Percentiles rank a stretch among this genome's conserved stretches.
Conservation (phyloP, 768 basidiomycete genomes). For the Boletus rubroflammeus region DNA sequence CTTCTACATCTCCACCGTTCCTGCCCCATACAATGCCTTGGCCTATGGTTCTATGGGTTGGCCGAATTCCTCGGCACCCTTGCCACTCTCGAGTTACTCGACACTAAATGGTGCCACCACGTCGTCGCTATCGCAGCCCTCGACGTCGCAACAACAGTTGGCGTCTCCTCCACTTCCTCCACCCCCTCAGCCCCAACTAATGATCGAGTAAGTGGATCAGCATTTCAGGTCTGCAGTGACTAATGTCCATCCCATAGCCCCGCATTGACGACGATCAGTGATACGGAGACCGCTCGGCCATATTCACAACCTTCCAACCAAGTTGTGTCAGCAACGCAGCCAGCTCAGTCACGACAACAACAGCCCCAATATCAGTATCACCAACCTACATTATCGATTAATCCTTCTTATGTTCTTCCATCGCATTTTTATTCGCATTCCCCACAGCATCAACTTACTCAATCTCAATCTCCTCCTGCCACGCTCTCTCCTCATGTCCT, state of each 20-base stretch:
- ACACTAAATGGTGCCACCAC: constrained; percentile 73
- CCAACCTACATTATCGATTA: constrained; percentile 41
- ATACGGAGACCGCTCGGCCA: constrained; percentile 42
- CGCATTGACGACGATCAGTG: constrained; percentile 55
- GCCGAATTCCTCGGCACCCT: constrained; percentile 36
- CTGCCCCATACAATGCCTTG: constrained; percentile 50
- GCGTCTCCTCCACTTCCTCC: constrained; percentile 25
- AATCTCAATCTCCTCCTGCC: constrained; percentile 43
- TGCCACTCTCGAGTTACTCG: constrained; percentile 75
- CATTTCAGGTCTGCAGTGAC: constrained; percentile 7
- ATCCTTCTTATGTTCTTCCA: constrained; percentile 38
- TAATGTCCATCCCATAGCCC: constrained; percentile 42
- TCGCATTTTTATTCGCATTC: constrained; percentile 38
- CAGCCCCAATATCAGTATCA: constrained; percentile 39
- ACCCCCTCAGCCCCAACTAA: constrained; percentile 39
- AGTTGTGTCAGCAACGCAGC: constrained; percentile 33
- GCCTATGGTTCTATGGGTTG: constrained; percentile 51
- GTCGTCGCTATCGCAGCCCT: constrained; percentile 32
- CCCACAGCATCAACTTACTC: constrained; percentile 26
- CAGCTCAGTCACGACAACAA: constrained; percentile 34
- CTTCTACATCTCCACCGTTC: constrained; percentile 40
- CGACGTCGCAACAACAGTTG: constrained; percentile 32
- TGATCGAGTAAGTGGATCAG: constrained; percentile 59
- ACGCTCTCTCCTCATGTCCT: constrained; percentile 71
- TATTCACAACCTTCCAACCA: constrained; percentile 44